Evolutionary conservation across 1,284 basidiomycete species (phyloP).

Genomic region (Cerrena zonata): DNA sequence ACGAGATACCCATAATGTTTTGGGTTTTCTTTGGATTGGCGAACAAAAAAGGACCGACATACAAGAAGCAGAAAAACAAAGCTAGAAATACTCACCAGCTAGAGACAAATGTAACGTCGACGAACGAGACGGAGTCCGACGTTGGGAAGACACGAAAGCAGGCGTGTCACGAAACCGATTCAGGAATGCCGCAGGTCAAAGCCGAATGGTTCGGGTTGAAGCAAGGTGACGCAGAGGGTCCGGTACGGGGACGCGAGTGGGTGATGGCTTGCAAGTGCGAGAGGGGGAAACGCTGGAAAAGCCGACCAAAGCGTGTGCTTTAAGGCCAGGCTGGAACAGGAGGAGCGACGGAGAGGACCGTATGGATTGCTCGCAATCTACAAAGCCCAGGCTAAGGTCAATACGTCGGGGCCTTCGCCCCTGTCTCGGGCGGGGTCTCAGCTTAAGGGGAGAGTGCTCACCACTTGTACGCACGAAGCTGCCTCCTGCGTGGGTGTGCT

Average conservation of each 20-base stretch:
- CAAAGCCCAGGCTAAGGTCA: neutral
- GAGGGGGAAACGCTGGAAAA: neutral
- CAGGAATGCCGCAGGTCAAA: neutral
- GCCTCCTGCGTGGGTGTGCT: neutral
- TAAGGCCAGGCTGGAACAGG: neutral
- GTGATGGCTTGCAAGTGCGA: no score
- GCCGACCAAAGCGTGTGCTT: neutral
- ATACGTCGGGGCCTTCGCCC: no score
- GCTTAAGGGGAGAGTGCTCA: neutral
- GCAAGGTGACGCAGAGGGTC: no score
- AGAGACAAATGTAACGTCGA: no score
- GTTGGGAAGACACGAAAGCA: no score
- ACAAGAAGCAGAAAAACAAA: no score
- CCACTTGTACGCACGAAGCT: neutral
- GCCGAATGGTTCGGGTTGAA: neutral
- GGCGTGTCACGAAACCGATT: neutral
- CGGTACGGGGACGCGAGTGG: no score
- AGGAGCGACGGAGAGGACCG: neutral
- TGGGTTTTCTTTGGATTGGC: no score
- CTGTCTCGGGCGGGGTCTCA: neutral
- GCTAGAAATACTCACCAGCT: neutral
- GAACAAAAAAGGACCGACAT: no score
- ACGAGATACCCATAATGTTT: no score
- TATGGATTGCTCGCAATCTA: neutral
- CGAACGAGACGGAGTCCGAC: no score